These are phyloP conservation scores for Colletotrichum spinosum DNA, from an alignment of 2,329 filamentous ascomycete species.

Conservation along the genomic window DNA sequence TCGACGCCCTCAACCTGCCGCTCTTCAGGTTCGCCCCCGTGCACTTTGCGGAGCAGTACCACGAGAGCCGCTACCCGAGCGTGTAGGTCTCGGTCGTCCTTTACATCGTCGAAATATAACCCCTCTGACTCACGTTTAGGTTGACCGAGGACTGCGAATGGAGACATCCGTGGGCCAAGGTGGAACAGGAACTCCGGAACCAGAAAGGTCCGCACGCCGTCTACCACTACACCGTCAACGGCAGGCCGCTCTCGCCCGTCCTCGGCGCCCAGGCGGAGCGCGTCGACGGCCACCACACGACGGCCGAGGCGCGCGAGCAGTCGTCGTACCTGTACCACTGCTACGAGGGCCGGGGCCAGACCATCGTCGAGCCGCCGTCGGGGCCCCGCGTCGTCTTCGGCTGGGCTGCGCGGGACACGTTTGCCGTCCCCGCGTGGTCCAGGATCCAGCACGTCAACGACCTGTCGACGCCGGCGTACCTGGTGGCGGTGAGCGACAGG, in stretches of 20 bases:
- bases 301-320: conserved; percentile 56
- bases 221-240: conserved; percentile 51
- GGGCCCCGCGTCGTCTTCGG: conserved; percentile 48
- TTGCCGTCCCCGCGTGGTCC: conserved; percentile 65
- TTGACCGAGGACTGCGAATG: conserved; percentile 52
- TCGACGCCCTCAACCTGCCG: conserved; percentile 67
- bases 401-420: conserved; percentile 64
- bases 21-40: conserved; percentile 62
- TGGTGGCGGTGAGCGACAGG: conserved; percentile 49
- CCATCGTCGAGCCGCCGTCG: conserved; percentile 48
- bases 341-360: conserved; percentile 58
- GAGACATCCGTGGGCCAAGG: conserved; percentile 57
- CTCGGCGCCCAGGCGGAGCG: conserved; percentile 63
- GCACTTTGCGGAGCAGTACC: conserved; percentile 65
- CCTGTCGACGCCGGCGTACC: conserved; percentile 43
- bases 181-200: conserved; percentile 53
- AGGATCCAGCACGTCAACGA: conserved; percentile 58
- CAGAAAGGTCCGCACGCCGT: conserved; percentile 43
- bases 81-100: conserved; percentile 41
- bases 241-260: conserved; percentile 53
- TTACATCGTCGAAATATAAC: too few species aligned
- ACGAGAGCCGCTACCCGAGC: conserved; percentile 60
- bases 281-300: conserved; percentile 48
- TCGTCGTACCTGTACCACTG: conserved; percentile 65
- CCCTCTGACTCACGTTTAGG: conserved; percentile 13